Percentiles rank a stretch among this genome's conserved stretches.
Conservation (phyloP, 345 rosid species). For the Geranium rotundifolium region DNA sequence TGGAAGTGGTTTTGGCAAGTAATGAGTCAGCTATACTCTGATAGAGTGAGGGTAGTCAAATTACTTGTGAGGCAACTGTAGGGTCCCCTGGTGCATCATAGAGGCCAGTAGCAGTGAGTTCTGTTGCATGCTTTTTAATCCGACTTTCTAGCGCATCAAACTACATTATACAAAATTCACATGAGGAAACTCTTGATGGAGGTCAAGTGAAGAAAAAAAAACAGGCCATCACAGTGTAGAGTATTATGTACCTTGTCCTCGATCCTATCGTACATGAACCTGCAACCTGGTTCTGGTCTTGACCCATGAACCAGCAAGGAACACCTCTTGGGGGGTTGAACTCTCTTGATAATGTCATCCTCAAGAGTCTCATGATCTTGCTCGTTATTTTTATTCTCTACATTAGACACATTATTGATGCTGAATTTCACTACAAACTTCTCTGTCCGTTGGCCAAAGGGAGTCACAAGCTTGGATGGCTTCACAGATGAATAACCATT, state of each 20-base stretch:
- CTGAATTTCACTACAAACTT: slow-evolving; percentile 59
- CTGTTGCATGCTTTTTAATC: slow-evolving; percentile 43
- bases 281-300: slow-evolving; percentile 71
- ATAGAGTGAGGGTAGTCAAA: slow-evolving; percentile 1
- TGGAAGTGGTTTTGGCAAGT: not conserved
- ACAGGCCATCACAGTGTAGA: slow-evolving; percentile 5
- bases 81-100: slow-evolving; percentile 76
- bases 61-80: slow-evolving; percentile 84
- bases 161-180: slow-evolving; percentile 18
- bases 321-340: slow-evolving; percentile 45
- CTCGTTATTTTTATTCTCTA: slow-evolving; percentile 25
- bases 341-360: slow-evolving; percentile 70
- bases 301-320: slow-evolving; percentile 43
- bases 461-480: slow-evolving; percentile 49
- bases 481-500: slow-evolving; percentile 56
- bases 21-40: not conserved
- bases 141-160: slow-evolving; percentile 65
- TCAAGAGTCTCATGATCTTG: slow-evolving; percentile 30
- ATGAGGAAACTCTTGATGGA: slow-evolving; percentile 5
- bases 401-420: slow-evolving; percentile 30
- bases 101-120: slow-evolving; percentile 45
- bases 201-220: slow-evolving; percentile 1
- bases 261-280: slow-evolving; percentile 76
- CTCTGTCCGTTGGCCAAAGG: slow-evolving; percentile 57
- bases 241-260: slow-evolving; percentile 59